Evolutionary conservation across 1,284 basidiomycete genomes (phyloP).

Genomic region (Singerocomus inundabilis): DNA sequence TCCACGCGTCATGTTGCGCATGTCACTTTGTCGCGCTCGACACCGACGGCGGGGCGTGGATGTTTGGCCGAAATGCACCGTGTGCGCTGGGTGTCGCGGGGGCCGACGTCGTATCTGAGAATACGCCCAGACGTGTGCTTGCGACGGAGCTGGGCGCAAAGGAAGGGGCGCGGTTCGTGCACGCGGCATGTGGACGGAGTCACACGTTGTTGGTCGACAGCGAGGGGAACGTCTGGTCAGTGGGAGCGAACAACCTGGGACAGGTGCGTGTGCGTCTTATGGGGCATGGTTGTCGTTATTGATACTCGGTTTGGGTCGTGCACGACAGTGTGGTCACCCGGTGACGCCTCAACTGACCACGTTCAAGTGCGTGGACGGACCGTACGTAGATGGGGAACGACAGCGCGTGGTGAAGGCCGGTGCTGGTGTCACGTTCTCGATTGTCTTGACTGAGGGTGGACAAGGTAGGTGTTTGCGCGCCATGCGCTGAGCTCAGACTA

Average conservation of each 20-base stretch:
- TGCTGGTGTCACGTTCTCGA: conserved; percentile 81
- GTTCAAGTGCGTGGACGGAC: conserved; percentile 65
- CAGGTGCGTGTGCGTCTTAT: conserved; percentile 52
- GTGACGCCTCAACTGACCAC: conserved; percentile 58
- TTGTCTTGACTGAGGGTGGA: conserved; percentile 78
- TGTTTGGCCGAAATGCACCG: conserved; percentile 80
- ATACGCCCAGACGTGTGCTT: conserved; percentile 62
- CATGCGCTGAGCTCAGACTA: conserved; percentile 6
- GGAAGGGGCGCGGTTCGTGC: conserved; percentile 65
- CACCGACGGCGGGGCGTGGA: conserved; percentile 75
- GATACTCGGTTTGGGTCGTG: conserved; percentile 8
- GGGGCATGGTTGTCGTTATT: neutral
- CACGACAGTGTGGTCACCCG: conserved; percentile 66
- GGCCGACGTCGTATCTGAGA: conserved; percentile 66
- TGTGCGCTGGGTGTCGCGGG: conserved; percentile 54
- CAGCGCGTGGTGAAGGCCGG: conserved; percentile 72
- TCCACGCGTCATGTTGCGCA: conserved; percentile 71
- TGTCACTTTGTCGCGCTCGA: conserved; percentile 79
- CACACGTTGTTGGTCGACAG: conserved; percentile 85
- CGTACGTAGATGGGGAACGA: conserved; percentile 51
- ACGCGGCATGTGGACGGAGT: conserved; percentile 78
- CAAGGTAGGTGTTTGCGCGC: conserved; percentile 48
- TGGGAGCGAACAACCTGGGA: conserved; percentile 81
- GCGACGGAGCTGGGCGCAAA: conserved; percentile 62
- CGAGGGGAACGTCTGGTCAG: conserved; percentile 80